Conservation (phyloP, 2,329 filamentous ascomycete genomes). For the Juglanconis sp. region DNA sequence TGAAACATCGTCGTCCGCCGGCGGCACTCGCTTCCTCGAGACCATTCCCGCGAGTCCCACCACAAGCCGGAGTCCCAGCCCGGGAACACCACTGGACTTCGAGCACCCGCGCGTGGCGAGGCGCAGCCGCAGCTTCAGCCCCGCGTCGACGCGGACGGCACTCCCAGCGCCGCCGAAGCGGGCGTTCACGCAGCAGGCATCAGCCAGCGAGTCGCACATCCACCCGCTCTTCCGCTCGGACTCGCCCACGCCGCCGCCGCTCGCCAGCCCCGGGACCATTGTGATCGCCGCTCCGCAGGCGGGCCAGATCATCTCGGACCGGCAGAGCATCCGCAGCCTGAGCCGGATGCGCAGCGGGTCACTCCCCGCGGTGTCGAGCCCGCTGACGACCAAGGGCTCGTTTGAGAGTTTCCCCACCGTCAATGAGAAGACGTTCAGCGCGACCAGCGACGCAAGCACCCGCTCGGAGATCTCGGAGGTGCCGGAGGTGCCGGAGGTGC, state of each 20-base stretch:
- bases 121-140: conserved; percentile 52
- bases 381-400: conserved; percentile 48
- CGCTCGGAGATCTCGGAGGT: conserved; percentile 24
- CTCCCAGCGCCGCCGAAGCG: conserved; percentile 28
- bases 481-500: conserved; percentile 19
- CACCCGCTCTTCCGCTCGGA: conserved; percentile 76
- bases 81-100: conserved; percentile 57
- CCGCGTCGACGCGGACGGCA: conserved; percentile 30
- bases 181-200: conserved; percentile 33
- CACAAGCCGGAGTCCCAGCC: conserved; percentile 63
- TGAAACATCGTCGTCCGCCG: conserved; percentile 44
- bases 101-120: conserved; percentile 39
- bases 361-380: conserved; percentile 44
- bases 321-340: conserved; percentile 48
- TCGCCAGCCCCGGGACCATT: conserved; percentile 65
- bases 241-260: conserved; percentile 63
- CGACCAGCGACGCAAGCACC: conserved; percentile 20
- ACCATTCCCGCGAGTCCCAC: conserved; percentile 68
- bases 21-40: conserved; percentile 54
- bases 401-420: conserved; percentile 41
- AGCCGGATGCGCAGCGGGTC: conserved; percentile 55
- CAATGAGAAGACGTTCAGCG: conserved; percentile 5
- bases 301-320: conserved; percentile 59
- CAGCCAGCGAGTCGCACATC: conserved; percentile 63
- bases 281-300: conserved; percentile 69